Conservation (phyloP, 2,329 filamentous ascomycete genomes). For the Arthrobotrys entomopaga region DNA sequence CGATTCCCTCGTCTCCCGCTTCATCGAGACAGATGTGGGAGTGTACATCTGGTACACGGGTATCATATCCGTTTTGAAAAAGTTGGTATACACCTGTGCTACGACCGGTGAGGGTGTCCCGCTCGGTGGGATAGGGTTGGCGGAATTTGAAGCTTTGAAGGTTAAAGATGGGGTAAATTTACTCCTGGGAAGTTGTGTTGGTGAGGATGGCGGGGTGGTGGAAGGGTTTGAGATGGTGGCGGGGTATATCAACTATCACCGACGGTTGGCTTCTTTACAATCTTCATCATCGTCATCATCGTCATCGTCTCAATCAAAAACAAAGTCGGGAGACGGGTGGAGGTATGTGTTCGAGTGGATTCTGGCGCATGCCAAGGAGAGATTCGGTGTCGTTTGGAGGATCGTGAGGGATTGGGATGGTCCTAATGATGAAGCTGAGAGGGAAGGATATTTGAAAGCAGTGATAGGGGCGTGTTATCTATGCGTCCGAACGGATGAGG, state of each 20-base stretch:
- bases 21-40: conserved; percentile 38
- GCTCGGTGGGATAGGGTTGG: conserved; percentile 17
- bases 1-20: conserved; percentile 54
- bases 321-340: conserved; percentile 15
- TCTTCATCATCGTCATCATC: too few relatives aligned
- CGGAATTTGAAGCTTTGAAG: conserved; percentile 52
- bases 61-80: conserved; percentile 54
- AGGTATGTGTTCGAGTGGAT: conserved; percentile 34
- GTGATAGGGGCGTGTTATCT: conserved; percentile 57
- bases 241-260: conserved; percentile 54
- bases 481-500: conserved; percentile 51
- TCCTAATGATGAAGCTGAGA: conserved; percentile 27
- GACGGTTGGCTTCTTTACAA: too few relatives aligned
- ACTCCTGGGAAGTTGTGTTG: conserved; percentile 48
- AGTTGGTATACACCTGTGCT: conserved; percentile 53
- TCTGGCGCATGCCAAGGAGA: conserved; percentile 21
- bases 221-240: conserved; percentile 51
- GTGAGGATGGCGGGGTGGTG: conserved; percentile 33
- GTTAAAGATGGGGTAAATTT: conserved; percentile 42
- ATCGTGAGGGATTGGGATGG: conserved; percentile 58
- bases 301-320: neutral
- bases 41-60: conserved; percentile 54
- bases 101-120: neutral
- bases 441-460: conserved; percentile 52
- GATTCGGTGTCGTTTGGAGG: conserved; percentile 56